Evolutionary conservation across 345 rosid genomes (phyloP).

Genomic region (Noccaea bulbosa): DNA sequence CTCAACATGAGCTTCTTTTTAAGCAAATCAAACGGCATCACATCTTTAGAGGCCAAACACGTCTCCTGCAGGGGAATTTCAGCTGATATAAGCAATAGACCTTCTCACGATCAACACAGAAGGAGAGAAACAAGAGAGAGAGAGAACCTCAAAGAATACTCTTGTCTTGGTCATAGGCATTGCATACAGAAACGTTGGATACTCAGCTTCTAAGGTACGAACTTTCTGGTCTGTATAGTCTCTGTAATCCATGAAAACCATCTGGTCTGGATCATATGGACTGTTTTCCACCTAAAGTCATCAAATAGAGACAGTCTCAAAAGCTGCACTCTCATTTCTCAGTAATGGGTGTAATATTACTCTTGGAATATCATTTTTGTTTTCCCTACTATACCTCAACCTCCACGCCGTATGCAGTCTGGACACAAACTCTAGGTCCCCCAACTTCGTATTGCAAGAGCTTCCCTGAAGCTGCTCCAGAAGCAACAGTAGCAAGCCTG

Average conservation of each 20-base stretch:
- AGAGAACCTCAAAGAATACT: conserved; percentile 86
- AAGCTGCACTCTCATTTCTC: not conserved
- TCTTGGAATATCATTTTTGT: conserved; percentile 16
- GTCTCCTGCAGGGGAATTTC: conserved; percentile 70
- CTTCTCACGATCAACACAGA: not conserved
- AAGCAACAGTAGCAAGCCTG: conserved; percentile 98
- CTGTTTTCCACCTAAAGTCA: conserved; percentile 79
- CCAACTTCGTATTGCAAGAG: conserved; percentile 94
- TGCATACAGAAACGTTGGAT: conserved; percentile 89
- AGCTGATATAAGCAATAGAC: conserved; percentile 30
- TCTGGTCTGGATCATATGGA: conserved; percentile 91
- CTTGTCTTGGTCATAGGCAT: conserved; percentile 87
- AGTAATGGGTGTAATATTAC: not conserved
- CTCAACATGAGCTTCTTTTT: conserved; percentile 79
- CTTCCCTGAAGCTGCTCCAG: conserved; percentile 99
- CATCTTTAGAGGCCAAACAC: conserved; percentile 94
- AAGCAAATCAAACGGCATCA: conserved; percentile 79
- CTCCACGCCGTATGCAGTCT: conserved; percentile 96
- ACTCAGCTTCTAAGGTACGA: conserved; percentile 61
- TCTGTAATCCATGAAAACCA: conserved; percentile 99
- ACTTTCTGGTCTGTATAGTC: conserved; percentile 61
- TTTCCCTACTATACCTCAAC: conserved; percentile 76
- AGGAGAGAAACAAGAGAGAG: conserved; percentile 9
- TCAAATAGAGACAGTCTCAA: conserved; percentile 24
- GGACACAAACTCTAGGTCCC: conserved; percentile 94